Base-by-base conservation (phyloP, 1,284 basidiomycete genomes). In the Ustilago vetiveriae region DNA sequence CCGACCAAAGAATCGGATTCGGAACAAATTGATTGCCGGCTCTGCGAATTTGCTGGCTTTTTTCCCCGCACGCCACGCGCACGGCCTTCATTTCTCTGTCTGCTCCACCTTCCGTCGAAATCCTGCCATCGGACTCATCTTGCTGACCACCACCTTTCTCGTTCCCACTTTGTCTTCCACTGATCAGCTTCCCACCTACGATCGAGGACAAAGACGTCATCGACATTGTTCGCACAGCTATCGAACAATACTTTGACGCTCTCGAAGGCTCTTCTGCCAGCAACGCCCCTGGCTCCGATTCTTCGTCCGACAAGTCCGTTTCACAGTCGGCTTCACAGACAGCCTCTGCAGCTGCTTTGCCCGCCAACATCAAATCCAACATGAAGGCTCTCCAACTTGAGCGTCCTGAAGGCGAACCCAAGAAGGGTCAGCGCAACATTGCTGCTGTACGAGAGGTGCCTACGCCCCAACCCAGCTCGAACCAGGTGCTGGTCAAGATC, bases 371-470 rank as follows among this genome's bases (percentile, higher is more conserved):
- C 49, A 55, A 55, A 7, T 4, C 27, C 32, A 69, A 32, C 44
- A 74, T 74, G 64, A 74, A 73, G 32, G 74, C 76, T 3, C 53
- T 78, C 9, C 76, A 76, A 35, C 67, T 78, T n/a, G 69, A 76
- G 30, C 46, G 51, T 19, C 59, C 67, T 7, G 17, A 51, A 4
- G 56, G 66, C 11, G 59, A 66, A 21, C 50, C 53, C 27, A 66
- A 73, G 42, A 74, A 72, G 43, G 72, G 74, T 3, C 45, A 59
- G 33, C 72, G 74, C 11, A 70, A 75, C 39, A 37, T 55, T 8
- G 72, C 75, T 7, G 49, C 39, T 1, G 56, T 78, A 3, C 60
- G 65, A 3, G 58, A 75, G 6, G 60, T 74, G 4, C 49, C 62
- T 13, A 56, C 68, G 8, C 74, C 76, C n/a, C 45, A 44, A 16